These are phyloP conservation scores for Terfezia claveryi DNA, from an alignment of 495 filamentous ascomycete genomes.

Conservation along the genomic window DNA sequence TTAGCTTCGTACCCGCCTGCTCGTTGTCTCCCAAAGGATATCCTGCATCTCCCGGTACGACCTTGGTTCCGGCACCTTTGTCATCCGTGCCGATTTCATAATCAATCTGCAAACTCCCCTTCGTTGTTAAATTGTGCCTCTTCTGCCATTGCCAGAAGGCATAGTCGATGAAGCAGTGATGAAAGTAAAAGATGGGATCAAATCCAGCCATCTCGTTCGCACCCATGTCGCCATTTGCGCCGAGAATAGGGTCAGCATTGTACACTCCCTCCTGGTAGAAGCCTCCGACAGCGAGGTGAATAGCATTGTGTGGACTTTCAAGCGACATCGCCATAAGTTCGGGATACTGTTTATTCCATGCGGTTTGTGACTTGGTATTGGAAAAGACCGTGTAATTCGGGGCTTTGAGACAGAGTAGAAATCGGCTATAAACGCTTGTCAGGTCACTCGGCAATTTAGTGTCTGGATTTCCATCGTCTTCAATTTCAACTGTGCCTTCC, in stretches of 20 bases:
- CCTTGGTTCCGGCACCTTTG: conserved; percentile 1
- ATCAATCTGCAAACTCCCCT: not conserved
- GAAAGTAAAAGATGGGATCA: conserved; percentile 21
- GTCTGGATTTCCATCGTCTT: not conserved
- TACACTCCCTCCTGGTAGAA: not conserved
- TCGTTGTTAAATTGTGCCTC: conserved; percentile 3
- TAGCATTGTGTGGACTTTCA: conserved; percentile 19
- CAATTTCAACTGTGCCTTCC: not conserved
- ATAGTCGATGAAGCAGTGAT: conserved; percentile 19
- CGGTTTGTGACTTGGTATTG: conserved; percentile 8
- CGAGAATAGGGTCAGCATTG: conserved; percentile 2
- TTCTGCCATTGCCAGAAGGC: conserved; percentile 20
- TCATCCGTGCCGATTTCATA: conserved; percentile 8
- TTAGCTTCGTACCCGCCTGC: not conserved
- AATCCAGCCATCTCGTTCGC: conserved; percentile 20
- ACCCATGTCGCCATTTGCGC: conserved; percentile 21
- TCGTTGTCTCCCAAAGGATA: not conserved
- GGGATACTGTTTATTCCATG: conserved; percentile 8
- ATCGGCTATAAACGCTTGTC: not conserved
- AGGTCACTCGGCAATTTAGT: not conserved
- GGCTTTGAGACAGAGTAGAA: conserved; percentile 6
- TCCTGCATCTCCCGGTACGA: not conserved
- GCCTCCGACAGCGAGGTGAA: conserved; percentile 18
- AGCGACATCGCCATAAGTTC: conserved; percentile 6
- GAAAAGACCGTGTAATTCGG: conserved; percentile 20